Conservation (phyloP, 306 rosid genomes). For the Rosa persica region DNA sequence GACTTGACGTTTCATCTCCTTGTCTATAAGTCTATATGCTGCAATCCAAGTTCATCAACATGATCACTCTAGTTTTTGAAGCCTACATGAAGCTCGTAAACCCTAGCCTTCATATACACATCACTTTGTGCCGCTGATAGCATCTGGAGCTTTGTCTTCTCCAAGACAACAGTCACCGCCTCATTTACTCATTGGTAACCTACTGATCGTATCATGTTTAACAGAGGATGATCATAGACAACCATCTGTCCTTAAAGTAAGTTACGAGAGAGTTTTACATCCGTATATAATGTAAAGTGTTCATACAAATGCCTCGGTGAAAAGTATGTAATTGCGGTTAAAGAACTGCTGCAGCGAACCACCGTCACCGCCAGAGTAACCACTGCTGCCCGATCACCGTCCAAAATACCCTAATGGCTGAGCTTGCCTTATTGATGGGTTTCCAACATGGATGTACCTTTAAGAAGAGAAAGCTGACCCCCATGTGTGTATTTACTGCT, state of each 20-base stretch:
- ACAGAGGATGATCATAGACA: not conserved
- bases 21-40: not conserved
- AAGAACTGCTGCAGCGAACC: not conserved
- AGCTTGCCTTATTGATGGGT: conserved; percentile 2
- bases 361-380: not conserved
- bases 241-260: not conserved
- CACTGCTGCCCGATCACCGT: conserved; percentile 9
- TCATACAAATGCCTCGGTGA: not conserved
- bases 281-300: not conserved
- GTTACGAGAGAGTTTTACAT: not conserved
- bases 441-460: not conserved
- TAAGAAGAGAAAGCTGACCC: not conserved
- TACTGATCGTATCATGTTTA: not conserved
- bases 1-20: not conserved
- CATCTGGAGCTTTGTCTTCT: not conserved
- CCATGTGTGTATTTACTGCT: conserved; percentile 18
- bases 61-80: not conserved
- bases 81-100: not conserved
- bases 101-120: not conserved
- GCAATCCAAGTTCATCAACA: not conserved
- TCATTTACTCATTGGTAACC: not conserved
- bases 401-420: not conserved
- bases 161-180: not conserved
- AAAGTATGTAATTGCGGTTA: not conserved
- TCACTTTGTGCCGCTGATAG: not conserved